phyloP scores from a whole-genome alignment of 352 stramenopile species.

The Elongisporangium prolatum region DNA sequence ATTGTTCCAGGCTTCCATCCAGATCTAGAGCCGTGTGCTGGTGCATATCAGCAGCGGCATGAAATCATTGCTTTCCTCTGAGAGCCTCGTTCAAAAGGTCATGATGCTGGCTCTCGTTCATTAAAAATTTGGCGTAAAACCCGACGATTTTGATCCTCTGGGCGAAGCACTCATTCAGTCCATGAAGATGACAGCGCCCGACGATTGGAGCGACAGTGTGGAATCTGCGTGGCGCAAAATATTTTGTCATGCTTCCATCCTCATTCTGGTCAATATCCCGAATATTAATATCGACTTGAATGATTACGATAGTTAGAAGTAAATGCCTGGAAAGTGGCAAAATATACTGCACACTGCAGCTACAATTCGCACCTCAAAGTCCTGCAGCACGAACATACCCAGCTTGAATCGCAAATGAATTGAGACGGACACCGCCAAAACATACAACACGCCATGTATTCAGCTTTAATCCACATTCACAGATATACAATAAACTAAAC shows the following conservation, averaged over 20 bases:
- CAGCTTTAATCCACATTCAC: background rate
- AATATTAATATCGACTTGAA: slow-evolving; percentile 36
- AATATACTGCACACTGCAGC: background rate
- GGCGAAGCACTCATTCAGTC: slow-evolving; percentile 52
- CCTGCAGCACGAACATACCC: no score
- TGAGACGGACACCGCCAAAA: no score
- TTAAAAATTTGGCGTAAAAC: slow-evolving; percentile 61
- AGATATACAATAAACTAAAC: background rate
- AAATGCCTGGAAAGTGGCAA: background rate
- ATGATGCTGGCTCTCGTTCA: slow-evolving; percentile 52
- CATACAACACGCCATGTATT: no score
- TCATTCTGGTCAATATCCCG: slow-evolving; percentile 62
- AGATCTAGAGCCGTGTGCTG: slow-evolving; percentile 56
- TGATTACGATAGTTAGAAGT: slow-evolving; percentile 11
- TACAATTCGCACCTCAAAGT: background rate
- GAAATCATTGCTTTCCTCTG: slow-evolving; percentile 46
- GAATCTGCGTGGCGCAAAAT: slow-evolving; percentile 52
- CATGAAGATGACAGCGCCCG: slow-evolving; percentile 45
- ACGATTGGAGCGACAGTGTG: slow-evolving; percentile 42
- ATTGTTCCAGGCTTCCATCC: slow-evolving; percentile 50
- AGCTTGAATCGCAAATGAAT: no score
- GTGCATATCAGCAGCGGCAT: slow-evolving; percentile 62
- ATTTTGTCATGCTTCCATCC: slow-evolving; percentile 51
- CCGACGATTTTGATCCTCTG: slow-evolving; percentile 56
- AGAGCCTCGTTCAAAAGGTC: slow-evolving; percentile 58